Conservation (phyloP, 768 basidiomycete genomes). For the Tulasnella sp. region DNA sequence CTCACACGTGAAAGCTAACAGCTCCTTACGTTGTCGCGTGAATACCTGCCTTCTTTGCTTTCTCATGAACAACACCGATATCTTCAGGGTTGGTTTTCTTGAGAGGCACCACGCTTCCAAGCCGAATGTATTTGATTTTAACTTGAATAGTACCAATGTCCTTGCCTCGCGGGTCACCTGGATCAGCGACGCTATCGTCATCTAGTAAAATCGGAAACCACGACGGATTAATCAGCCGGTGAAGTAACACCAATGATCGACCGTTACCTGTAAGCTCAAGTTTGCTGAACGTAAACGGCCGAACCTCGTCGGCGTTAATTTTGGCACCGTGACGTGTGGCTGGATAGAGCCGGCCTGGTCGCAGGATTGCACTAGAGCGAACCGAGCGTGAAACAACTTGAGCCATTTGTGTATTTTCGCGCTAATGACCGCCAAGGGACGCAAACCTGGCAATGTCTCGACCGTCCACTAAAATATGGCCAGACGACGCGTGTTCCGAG, state of each 20-base stretch:
- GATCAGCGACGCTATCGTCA: constrained; percentile 11
- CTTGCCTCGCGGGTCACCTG: constrained; percentile 11
- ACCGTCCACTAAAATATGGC: constrained; percentile 11
- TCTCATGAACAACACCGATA: constrained; percentile 18
- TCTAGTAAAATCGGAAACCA: not conserved
- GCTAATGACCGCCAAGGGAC: not conserved
- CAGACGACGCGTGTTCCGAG: constrained; percentile 4
- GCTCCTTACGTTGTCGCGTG: constrained; percentile 15
- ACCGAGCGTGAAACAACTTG: not conserved
- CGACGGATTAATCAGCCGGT: not conserved
- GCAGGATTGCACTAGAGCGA: constrained; percentile 5
- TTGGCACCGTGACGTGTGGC: constrained; percentile 5
- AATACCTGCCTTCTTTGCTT: constrained; percentile 19
- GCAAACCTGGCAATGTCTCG: not conserved
- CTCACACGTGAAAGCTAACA: not conserved
- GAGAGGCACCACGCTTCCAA: constrained; percentile 6
- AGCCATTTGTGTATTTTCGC: not conserved
- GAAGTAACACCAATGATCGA: not conserved
- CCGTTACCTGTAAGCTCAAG: constrained; percentile 3
- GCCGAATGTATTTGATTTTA: constrained; percentile 14
- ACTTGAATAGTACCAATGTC: constrained; percentile 20
- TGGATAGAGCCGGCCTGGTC: not conserved
- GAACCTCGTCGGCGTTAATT: not conserved
- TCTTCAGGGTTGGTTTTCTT: not conserved
- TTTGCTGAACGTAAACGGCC: constrained; percentile 12